Evolutionary conservation across 164 flowering plant species (phyloP).

Genomic region (Magnolia sinica): DNA sequence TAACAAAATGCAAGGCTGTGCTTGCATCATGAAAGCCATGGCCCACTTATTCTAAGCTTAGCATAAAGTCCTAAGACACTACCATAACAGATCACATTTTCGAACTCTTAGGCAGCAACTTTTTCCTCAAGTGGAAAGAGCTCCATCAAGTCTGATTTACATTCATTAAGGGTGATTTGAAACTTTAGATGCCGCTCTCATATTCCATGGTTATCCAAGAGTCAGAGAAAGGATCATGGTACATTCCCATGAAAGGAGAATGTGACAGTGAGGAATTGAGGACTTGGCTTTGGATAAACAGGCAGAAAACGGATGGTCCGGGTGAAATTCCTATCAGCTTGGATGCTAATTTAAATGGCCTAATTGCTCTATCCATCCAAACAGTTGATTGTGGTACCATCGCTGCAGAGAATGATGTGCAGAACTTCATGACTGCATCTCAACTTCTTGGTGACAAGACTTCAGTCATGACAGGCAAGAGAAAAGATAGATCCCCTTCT

Average conservation of each 20-base stretch:
- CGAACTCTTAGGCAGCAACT: constrained; percentile 72
- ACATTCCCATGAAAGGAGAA: constrained; percentile 52
- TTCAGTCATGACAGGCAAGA: constrained; percentile 26
- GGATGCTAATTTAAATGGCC: background rate
- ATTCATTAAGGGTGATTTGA: constrained; percentile 42
- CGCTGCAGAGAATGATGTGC: background rate
- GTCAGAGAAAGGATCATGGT: constrained; percentile 79
- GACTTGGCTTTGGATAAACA: constrained; percentile 67
- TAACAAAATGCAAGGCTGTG: too few relatives aligned
- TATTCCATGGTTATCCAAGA: constrained; percentile 76
- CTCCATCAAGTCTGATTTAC: constrained; percentile 82
- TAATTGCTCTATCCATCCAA: background rate
- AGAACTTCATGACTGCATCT: constrained; percentile 4
- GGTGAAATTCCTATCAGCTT: constrained; percentile 6
- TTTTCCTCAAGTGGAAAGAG: constrained; percentile 89
- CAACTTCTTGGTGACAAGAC: background rate
- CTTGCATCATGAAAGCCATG: too few relatives aligned
- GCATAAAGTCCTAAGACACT: too few relatives aligned
- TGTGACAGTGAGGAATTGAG: constrained; percentile 33
- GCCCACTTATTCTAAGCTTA: too few relatives aligned
- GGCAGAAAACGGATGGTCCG: constrained; percentile 21
- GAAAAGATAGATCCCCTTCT: constrained; percentile 36
- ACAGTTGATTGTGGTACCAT: background rate
- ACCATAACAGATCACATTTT: constrained; percentile 63
- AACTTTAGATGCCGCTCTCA: constrained; percentile 72